Conservation (phyloP, 1,284 basidiomycete species). For the Pseudozyma hubeiensis region DNA sequence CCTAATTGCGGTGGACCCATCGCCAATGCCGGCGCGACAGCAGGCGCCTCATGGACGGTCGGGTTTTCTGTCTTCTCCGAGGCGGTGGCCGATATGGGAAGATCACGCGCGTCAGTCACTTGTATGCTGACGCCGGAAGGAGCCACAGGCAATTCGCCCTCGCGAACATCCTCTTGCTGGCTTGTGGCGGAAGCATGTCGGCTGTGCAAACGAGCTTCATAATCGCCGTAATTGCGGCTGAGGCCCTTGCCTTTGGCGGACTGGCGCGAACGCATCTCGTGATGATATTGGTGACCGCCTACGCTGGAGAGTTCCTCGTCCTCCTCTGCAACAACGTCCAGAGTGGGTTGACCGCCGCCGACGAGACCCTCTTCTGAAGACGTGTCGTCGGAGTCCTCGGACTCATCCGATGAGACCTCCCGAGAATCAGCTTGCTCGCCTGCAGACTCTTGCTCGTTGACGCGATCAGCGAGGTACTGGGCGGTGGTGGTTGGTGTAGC, state of each 20-base stretch:
- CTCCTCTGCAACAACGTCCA: slow-evolving; percentile 58
- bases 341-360: slow-evolving; percentile 26
- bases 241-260: slow-evolving; percentile 35
- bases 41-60: too few relatives aligned
- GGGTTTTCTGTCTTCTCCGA: too few relatives aligned
- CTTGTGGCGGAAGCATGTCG: slow-evolving; percentile 32
- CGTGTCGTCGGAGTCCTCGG: slow-evolving; percentile 19
- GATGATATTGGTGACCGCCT: slow-evolving; percentile 32
- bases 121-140: slow-evolving; percentile 29
- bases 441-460: slow-evolving; percentile 34
- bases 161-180: slow-evolving; percentile 5
- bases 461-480: slow-evolving; percentile 28
- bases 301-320: slow-evolving; percentile 54
- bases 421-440: slow-evolving; percentile 15
- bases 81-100: neutral
- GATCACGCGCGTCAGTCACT: slow-evolving; percentile 15
- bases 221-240: slow-evolving; percentile 30
- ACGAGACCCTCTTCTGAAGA: slow-evolving; percentile 42
- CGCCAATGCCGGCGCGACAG: slow-evolving; percentile 5
- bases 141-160: slow-evolving; percentile 6
- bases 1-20: slow-evolving; percentile 7
- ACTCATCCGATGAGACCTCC: slow-evolving; percentile 31
- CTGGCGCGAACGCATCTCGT: slow-evolving; percentile 51
- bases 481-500: slow-evolving; percentile 25
- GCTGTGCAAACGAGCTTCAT: slow-evolving; percentile 29